A percentile compares a stretch with the other conserved stretches of the same genome.
Evolutionary conservation across 495 filamentous ascomycete species (phyloP).

Genomic region (Bombardia bombarda): DNA sequence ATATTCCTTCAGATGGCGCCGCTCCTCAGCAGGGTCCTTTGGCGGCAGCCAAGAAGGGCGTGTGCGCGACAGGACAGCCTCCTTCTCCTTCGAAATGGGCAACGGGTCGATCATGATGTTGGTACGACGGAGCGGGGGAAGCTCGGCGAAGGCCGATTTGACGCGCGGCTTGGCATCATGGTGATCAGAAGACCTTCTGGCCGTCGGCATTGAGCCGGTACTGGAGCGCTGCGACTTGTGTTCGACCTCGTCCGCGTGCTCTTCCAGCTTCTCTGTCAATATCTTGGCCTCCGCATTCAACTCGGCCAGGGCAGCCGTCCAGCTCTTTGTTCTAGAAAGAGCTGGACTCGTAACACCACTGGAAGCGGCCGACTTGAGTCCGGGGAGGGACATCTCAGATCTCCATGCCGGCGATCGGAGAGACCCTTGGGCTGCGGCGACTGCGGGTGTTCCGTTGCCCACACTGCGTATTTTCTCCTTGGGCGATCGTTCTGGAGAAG

Average conservation of each 20-base stretch:
- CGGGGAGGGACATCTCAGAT: slow-evolving; percentile 22
- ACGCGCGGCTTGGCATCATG: slow-evolving; percentile 48
- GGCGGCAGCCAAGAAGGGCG: slow-evolving; percentile 93
- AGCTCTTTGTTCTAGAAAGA: slow-evolving; percentile 68
- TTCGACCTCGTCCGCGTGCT: slow-evolving; percentile 63
- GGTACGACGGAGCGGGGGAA: slow-evolving; percentile 76
- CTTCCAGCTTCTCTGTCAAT: slow-evolving; percentile 82
- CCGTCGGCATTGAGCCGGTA: slow-evolving; percentile 24
- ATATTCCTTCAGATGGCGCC: slow-evolving; percentile 82
- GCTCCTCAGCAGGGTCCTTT: slow-evolving; percentile 89
- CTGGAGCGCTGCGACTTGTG: slow-evolving; percentile 29
- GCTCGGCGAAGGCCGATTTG: slow-evolving; percentile 49
- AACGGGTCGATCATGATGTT: slow-evolving; percentile 96
- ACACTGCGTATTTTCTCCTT: slow-evolving; percentile 43
- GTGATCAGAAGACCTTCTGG: slow-evolving; percentile 31
- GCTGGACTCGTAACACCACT: slow-evolving; percentile 22
- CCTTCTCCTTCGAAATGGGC: slow-evolving; percentile 94
- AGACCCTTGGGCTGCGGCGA: slow-evolving; percentile 39
- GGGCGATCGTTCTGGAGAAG: slow-evolving; percentile 49
- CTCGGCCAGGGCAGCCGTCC: slow-evolving; percentile 70
- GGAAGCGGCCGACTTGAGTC: slow-evolving; percentile 14
- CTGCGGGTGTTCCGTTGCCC: slow-evolving; percentile 46
- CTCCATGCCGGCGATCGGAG: slow-evolving; percentile 41
- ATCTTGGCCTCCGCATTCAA: slow-evolving; percentile 82
- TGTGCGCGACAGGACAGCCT: slow-evolving; percentile 82